phyloP scores from a whole-genome alignment of 78 protist genomes.

The Polysphondylium violaceum region DNA sequence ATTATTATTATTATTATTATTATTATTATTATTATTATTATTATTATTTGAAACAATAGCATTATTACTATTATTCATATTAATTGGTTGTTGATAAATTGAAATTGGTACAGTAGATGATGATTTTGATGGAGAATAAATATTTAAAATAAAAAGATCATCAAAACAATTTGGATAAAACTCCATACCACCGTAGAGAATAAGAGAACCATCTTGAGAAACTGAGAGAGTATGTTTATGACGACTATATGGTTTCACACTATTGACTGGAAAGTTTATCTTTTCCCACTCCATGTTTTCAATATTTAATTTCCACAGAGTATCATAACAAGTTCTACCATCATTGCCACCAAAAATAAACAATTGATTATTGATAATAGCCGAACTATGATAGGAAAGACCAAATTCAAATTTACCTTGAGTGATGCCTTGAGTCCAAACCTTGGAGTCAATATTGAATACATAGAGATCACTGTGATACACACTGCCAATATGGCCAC shows the following conservation, averaged over 20 bases:
- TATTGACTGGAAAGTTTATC: neutral
- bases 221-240: constrained; percentile 56
- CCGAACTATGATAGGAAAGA: constrained; percentile 25
- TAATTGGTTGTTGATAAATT: constrained; percentile 20
- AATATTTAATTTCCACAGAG: constrained; percentile 50
- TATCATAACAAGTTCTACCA: constrained; percentile 48
- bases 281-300: constrained; percentile 66
- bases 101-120: constrained; percentile 22
- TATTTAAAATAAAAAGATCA: constrained; percentile 25
- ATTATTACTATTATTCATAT: neutral
- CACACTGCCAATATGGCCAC: constrained; percentile 15
- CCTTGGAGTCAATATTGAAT: constrained; percentile 57
- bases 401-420: constrained; percentile 22
- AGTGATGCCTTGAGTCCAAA: constrained; percentile 70
- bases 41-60: neutral
- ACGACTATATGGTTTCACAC: constrained; percentile 4
- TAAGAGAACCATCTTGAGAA: constrained; percentile 15
- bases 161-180: constrained; percentile 40
- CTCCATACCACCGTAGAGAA: constrained; percentile 56
- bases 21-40: constrained; percentile 1
- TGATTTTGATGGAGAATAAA: neutral
- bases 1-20: neutral
- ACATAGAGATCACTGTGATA: constrained; percentile 47
- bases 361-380: constrained; percentile 43
- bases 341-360: constrained; percentile 77